Base-by-base conservation (phyloP, 2,329 filamentous ascomycete genomes). In the Arthroderma uncinatum region DNA sequence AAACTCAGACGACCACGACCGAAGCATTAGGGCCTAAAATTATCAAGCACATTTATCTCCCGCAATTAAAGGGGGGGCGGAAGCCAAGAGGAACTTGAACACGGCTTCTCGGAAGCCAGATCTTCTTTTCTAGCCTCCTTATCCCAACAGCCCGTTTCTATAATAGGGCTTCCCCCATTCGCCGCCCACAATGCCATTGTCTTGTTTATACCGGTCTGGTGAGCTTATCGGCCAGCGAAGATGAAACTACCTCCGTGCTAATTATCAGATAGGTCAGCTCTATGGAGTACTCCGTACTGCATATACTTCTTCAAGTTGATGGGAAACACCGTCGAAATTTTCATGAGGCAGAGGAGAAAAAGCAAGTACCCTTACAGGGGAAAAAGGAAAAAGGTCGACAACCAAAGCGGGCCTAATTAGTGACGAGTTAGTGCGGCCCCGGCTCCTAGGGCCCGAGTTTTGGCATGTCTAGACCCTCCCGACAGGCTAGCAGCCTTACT, bases 391-490 rank as follows among this genome's bases (percentile, higher is more conserved):
- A 47, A 8, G 44, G 21, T 48, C 5, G 10, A 16, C 12, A 48
- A n/a, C 44, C 21, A 48, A 48, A 28, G 44, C 44, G 44, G 44
- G 44, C 44, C 44, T 48, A 10, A 48, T 48, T 48, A 30, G 44
- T 48, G 44, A 48, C 3, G 44, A 48, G 44, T 48, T 48, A 48
- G 44, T 48, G 44, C 44, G 12, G 44, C 44, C 44, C 44, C 23
- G 44, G 44, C 3, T 48, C 44, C 14, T 48, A 23, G 9, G 12
- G 44, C 44, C 44, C 23, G 44, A 48, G 44, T 48, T 48, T 48
- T 48, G 44, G 44, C 44, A 48, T 30, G 53, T 39, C 53, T 55
- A 55, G 53, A 42, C 53, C 53, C 34, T 55, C 21, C 30, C 25
- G 53, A 37, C 34, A 55, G 36, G 16, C 37, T 28, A 23, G 37